Conservation (phyloP, 768 basidiomycete species). For the Pholiota molesta region DNA sequence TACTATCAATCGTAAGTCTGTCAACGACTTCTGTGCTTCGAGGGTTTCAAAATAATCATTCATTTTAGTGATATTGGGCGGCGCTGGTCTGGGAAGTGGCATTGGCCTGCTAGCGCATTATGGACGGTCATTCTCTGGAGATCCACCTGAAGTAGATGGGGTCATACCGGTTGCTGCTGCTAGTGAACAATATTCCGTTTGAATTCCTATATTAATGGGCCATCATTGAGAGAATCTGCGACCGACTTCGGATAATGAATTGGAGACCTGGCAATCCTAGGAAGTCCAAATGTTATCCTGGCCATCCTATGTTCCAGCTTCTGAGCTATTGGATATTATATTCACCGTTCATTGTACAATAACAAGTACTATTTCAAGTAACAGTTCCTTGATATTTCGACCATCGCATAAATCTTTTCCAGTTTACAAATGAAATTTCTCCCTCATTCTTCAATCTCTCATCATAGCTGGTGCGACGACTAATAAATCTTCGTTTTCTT, state of each 20-base stretch:
- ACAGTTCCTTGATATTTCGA: not conserved
- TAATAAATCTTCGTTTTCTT: conserved; percentile 50
- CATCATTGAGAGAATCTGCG: no score
- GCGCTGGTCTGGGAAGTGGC: conserved; percentile 67
- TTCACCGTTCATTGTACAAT: no score
- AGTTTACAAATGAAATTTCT: not conserved
- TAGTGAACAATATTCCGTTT: not conserved
- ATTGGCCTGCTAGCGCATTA: conserved; percentile 64
- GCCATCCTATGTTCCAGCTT: no score
- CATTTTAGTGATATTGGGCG: conserved; percentile 66
- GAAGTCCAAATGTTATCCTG: no score
- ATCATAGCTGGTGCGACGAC: conserved; percentile 66
- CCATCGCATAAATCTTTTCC: not conserved
- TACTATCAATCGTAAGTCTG: conserved; percentile 54
- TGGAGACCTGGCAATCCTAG: no score
- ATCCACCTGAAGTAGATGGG: conserved; percentile 39
- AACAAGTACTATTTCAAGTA: not conserved
- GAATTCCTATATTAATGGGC: not conserved
- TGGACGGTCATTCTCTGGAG: conserved; percentile 53
- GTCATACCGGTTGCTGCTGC: conserved; percentile 24
- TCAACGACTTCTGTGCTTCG: not conserved
- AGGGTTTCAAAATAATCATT: not conserved
- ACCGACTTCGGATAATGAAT: no score
- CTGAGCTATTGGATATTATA: no score
- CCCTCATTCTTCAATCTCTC: conserved; percentile 64